phyloP scores from a whole-genome alignment of 495 filamentous ascomycete genomes.

The Hypoxylon fuscum region DNA sequence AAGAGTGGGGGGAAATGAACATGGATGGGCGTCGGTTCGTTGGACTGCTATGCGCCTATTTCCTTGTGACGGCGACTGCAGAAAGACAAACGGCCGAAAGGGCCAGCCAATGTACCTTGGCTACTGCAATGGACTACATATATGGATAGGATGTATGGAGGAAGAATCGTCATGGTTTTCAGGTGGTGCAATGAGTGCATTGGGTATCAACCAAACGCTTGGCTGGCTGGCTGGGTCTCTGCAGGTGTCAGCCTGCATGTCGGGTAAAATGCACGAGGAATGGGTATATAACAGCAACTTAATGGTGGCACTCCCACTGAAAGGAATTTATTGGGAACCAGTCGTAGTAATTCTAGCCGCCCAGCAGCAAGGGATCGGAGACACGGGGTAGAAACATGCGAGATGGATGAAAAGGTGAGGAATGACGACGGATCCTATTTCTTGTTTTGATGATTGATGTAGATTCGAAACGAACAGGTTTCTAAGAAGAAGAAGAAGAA shows the following conservation, averaged over 20 bases:
- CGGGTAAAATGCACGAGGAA: constrained; percentile 41
- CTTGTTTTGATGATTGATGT: constrained; percentile 9
- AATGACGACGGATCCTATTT: constrained; percentile 27
- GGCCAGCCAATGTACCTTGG: neutral
- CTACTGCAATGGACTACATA: neutral
- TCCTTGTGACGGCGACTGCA: constrained; percentile 8
- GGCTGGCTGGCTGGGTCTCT: constrained; percentile 12
- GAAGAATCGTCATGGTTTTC: constrained; percentile 4
- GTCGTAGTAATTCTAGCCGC: constrained; percentile 37
- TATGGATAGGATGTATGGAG: neutral
- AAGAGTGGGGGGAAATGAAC: constrained; percentile 18
- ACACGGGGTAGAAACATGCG: constrained; percentile 36
- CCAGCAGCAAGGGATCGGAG: constrained; percentile 32
- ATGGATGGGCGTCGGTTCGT: constrained; percentile 30
- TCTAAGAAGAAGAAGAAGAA: no score
- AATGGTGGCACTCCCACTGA: constrained; percentile 23
- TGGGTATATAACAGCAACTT: neutral
- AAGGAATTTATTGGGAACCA: constrained; percentile 31
- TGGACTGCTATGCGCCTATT: constrained; percentile 25
- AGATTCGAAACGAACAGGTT: neutral
- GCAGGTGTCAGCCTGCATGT: constrained; percentile 38
- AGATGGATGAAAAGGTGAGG: constrained; percentile 31
- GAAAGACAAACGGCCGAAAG: constrained; percentile 30
- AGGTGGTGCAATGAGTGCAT: constrained; percentile 16
- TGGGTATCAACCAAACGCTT: constrained; percentile 35